Evolutionary conservation across 306 rosid genomes (phyloP).

Genomic region (Ormosia semicastrata): DNA sequence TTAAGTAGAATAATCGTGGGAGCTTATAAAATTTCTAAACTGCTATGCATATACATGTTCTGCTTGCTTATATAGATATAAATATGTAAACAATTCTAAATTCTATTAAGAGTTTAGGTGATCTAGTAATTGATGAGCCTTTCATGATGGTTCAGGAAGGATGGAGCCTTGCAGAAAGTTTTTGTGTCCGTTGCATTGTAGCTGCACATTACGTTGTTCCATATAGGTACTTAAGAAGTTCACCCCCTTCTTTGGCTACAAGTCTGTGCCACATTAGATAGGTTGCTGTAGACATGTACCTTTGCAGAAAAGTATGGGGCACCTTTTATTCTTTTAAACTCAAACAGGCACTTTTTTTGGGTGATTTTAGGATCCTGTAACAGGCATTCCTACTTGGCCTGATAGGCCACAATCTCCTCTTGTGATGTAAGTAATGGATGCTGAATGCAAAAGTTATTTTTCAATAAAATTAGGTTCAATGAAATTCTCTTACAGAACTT

Average conservation of each 20-base stretch:
- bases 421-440: conserved; percentile 53
- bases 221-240: conserved; percentile 52
- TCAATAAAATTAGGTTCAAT: not conserved
- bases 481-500: not conserved
- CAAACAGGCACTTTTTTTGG: conserved; percentile 8
- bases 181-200: conserved; percentile 61
- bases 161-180: conserved; percentile 82
- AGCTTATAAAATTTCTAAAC: not conserved
- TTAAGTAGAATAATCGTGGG: not conserved
- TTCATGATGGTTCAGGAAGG: conserved; percentile 73
- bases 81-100: not conserved
- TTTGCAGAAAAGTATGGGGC: not conserved
- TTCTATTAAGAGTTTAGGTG: not conserved
- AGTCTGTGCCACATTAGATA: conserved; percentile 8
- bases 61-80: not conserved
- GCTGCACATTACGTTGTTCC: conserved; percentile 90
- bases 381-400: conserved; percentile 75
- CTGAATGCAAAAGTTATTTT: not conserved
- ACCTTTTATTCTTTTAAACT: conserved; percentile 17
- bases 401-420: conserved; percentile 63
- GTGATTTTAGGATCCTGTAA: conserved; percentile 74
- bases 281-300: conserved; percentile 12
- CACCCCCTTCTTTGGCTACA: not conserved
- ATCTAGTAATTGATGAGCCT: conserved; percentile 8
- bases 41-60: not conserved